Evolutionary conservation across 345 rosid species (phyloP), one percentile per base, ranked within the genome.

Genomic region (Brassica carinata): DNA sequence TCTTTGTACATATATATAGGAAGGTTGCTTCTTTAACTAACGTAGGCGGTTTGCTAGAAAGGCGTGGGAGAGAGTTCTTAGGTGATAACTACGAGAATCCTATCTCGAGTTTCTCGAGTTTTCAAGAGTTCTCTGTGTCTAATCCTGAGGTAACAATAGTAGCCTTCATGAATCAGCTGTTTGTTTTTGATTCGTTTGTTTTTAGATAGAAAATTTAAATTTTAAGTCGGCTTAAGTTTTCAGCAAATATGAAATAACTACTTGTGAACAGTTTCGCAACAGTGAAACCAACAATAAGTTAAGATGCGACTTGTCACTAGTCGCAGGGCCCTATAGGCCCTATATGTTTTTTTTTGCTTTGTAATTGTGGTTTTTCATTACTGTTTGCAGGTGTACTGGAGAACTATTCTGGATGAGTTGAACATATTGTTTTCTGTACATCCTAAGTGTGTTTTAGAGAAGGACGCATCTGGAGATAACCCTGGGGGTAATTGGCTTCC

Each of bases 401-500:
- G 81, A 82, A 81, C 89, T 81, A 69, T 96, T 10, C 73, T 96
- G 68, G 91, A 89, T 77, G 97, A 91, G 86, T 70, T 96, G 75
- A 63, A 77, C 45, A 67, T 92, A 63, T 74, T 84, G 67, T 93
- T 89, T 77, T 87, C 92, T 0, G 85, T 84, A 8, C 90, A 92
- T 87, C 99, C 99, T 0, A 69, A 86, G 34, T 83, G 88, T 66
- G 87, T 96, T 62, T 76, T 90, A 30, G 77, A 67, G 2, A 90
- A 85, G 71, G 69, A 82, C 75, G 69, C 87, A 31, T 43, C 72
- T 74, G 85, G 76, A 18, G 84, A 83, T 68, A 78, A 75, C 33
- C 98, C 98, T 2, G 96, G 98, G 29, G 99, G 94, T 33, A 82
- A 85, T 79, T 96, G 99, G 99, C 91, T 96, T 83, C 98, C 94